Evolutionary conservation across 1,139 yeast species (phyloP).

Genomic region (Eremothecium coryli): DNA sequence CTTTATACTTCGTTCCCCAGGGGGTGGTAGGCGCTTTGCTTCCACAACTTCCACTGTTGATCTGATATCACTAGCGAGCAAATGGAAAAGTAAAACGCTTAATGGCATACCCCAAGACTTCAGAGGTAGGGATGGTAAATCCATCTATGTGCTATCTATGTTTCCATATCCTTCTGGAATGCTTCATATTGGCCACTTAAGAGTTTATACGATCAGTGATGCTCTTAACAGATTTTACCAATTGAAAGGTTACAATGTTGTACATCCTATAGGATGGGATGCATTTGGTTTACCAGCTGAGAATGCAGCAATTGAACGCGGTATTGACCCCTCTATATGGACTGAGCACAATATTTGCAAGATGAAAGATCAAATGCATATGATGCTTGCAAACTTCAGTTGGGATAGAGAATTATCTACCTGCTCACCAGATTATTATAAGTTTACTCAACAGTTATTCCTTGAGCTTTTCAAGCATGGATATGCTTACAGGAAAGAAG

Average conservation of each 20-base stretch:
- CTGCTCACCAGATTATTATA: constrained; percentile 78
- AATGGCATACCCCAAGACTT: constrained; percentile 12
- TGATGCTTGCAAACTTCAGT: constrained; percentile 80
- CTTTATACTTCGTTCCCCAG: too few species aligned
- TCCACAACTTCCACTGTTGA: constrained; percentile 2
- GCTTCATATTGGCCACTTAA: constrained; percentile 84
- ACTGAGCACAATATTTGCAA: constrained; percentile 63
- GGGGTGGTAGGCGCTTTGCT: constrained; percentile 2
- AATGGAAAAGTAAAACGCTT: constrained; percentile 24
- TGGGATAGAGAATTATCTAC: constrained; percentile 92
- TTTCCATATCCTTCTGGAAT: constrained; percentile 95
- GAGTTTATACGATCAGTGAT: constrained; percentile 89
- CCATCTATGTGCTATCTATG: constrained; percentile 63
- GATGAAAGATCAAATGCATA: constrained; percentile 74
- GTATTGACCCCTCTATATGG: constrained; percentile 74
- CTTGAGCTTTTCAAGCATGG: constrained; percentile 63
- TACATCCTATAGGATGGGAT: constrained; percentile 99
- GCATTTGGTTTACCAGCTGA: constrained; percentile 98
- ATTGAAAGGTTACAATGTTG: constrained; percentile 64
- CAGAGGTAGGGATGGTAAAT: constrained; percentile 7
- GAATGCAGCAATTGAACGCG: constrained; percentile 88
- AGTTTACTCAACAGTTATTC: constrained; percentile 85
- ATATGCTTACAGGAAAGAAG: constrained; percentile 73
- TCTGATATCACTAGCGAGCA: constrained; percentile 18
- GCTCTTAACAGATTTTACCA: constrained; percentile 69